phyloP scores from a whole-genome alignment of 208 protist species.

The Leishmania guyanensis region DNA sequence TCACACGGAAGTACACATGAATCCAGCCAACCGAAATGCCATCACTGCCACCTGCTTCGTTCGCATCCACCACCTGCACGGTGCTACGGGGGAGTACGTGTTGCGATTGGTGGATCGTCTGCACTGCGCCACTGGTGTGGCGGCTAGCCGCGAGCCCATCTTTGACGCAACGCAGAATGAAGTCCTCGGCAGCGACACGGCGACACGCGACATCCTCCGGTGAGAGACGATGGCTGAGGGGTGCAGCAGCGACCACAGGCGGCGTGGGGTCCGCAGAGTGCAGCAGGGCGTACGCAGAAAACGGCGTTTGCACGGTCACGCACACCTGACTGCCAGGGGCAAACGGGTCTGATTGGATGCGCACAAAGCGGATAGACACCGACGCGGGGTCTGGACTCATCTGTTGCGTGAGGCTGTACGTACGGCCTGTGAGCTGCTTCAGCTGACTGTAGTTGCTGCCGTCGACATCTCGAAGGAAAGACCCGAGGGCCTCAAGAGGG shows the following conservation, averaged over 20 bases:
- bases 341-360: constrained; percentile 79
- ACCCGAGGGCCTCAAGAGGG: constrained; percentile 18
- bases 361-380: constrained; percentile 34
- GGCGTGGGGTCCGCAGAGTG: background rate
- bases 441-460: constrained; percentile 59
- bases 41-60: background rate
- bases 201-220: constrained; percentile 24
- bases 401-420: constrained; percentile 33
- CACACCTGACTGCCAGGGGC: constrained; percentile 69
- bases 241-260: background rate
- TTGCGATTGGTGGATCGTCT: constrained; percentile 76
- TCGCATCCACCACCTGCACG: constrained; percentile 42
- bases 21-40: background rate
- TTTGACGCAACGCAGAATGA: constrained; percentile 53
- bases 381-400: constrained; percentile 3
- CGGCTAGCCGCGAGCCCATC: constrained; percentile 4
- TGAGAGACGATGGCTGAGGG: background rate
- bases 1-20: constrained; percentile 83
- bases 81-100: constrained; percentile 90
- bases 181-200: constrained; percentile 69
- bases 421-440: constrained; percentile 48
- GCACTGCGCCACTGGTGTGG: constrained; percentile 50
- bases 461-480: constrained; percentile 45
- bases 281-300: constrained; percentile 1
- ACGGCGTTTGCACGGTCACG: constrained; percentile 42